Evolutionary conservation across 2,329 filamentous ascomycete genomes (phyloP).

Genomic region (Neurospora crassa): DNA sequence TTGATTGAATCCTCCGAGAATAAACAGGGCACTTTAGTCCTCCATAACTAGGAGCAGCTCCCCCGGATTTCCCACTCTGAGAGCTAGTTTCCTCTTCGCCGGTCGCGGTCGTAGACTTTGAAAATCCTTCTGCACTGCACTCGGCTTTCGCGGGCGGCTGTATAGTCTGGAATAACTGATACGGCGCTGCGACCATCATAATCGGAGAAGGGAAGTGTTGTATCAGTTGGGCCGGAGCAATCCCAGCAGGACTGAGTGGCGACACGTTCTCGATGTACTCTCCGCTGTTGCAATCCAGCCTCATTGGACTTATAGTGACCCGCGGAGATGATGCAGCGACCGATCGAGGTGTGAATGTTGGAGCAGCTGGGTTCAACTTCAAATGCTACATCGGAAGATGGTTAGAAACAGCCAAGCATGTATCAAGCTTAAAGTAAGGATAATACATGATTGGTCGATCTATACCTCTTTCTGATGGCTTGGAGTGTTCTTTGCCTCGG

Average conservation of each 20-base stretch:
- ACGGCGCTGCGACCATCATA: conserved; percentile 13
- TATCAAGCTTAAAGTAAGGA: conserved; percentile 7
- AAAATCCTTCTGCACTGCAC: not conserved
- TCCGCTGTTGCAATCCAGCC: conserved; percentile 11
- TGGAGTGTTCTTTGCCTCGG: conserved; percentile 16
- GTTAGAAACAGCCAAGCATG: conserved; percentile 30
- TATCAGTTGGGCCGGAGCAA: conserved; percentile 2
- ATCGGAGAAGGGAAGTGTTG: conserved; percentile 16
- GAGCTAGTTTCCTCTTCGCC: not conserved
- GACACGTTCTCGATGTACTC: conserved; percentile 8
- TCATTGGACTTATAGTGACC: conserved; percentile 13
- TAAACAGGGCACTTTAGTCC: conserved; percentile 23
- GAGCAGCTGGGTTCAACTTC: conserved; percentile 45
- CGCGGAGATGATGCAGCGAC: conserved; percentile 7
- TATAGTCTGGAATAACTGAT: conserved; percentile 10
- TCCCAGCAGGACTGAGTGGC: conserved; percentile 1
- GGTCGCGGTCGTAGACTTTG: not conserved
- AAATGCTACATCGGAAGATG: conserved; percentile 33
- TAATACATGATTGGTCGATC: conserved; percentile 26
- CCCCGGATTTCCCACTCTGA: not conserved
- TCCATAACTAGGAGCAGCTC: conserved; percentile 2
- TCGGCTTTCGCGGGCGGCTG: not conserved
- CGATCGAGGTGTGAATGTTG: conserved; percentile 43
- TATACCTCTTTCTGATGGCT: conserved; percentile 42
- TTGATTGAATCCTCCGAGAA: conserved; percentile 36